Base-by-base conservation (phyloP, 768 basidiomycete genomes). In the Neoboletus magnificus region DNA sequence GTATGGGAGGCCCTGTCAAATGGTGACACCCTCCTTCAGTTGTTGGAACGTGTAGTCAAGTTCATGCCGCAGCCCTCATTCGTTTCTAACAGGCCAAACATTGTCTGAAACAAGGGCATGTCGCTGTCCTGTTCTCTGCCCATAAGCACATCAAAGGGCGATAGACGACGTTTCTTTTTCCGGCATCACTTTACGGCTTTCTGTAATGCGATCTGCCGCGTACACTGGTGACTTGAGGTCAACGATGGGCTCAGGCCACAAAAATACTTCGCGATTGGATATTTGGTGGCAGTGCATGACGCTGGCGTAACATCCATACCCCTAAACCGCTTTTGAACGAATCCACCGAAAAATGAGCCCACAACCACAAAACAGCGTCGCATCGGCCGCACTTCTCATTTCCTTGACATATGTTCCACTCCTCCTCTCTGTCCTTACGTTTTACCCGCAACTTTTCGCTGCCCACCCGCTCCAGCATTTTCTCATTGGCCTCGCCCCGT, bases 401-500 rank as follows among this genome's bases (percentile, higher is more conserved):
- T 57, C 32, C 33, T 42, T 66, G 50, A 55, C 56, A 22, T 58
- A 39, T 11, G 3, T 52, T 5, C 64, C 66, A 0, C 10, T 66
- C 45, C 22, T 66, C 35, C 20, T 67, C 10, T 67, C 67, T 3
- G 2, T 54, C 29, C 45, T 66, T 5, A 44, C 60, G 0, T 64
- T 61, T 20, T 58, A 48, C n/a, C 53, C 58, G 2, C 33, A 47
- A n/a, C 23, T 61, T 18, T 55, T 56, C 18, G 36, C 25, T n/a
- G 36, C 50, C 22, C 62, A 45, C 6, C 66, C 64, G 0, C 1
- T 57, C 18, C 48, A 37, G n/a, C 58, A 50, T 20, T 68, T 67
- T n/a, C 12, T 67, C n/a, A 58, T 63, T n/a, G 30, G 43, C n/a
- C 56, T 68, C 35, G 52, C 53, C 3, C 64, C 66, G 2, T 66